Evolutionary conservation across 2,329 filamentous ascomycete genomes (phyloP), one percentile per base, ranked within the genome.

Genomic region (Penicillium sp.): DNA sequence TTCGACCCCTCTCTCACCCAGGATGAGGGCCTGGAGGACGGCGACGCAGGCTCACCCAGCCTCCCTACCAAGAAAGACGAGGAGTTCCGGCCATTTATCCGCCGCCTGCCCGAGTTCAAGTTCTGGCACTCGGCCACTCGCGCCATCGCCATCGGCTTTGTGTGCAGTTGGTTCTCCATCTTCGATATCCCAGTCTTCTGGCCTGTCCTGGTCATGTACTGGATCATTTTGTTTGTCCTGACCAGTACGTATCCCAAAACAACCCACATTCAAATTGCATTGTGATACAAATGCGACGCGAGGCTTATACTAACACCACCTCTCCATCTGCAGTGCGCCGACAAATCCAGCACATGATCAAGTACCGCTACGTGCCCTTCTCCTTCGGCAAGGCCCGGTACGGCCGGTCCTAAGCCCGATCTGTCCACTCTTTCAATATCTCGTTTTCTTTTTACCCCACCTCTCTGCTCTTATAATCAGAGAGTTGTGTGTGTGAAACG

Each of bases 261-360:
- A 57, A 20, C 38, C 31, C 38, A 56, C 54, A 12, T n/a, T 25
- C 39, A 14, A 11, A n/a, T n/a, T 5, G 11, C 5, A 22, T 28
- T 51, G 35, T 34, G 14, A 38, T 39, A 17, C 20, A 11, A 3
- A 39, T 39, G 28, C 14, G 15, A 5, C 10, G 14, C 5, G 4
- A 22, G 12, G 6, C 15, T 17, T 37, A 56, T 20, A 39, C 64
- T 56, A 64, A 67, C 64, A n/a, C 12, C 2, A 2, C 17, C 31
- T 49, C 54, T 62, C 39, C 41, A 34, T 53, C 47, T 57, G 34
- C 69, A 96, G 92, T 99, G 95, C 88, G 95, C 79, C 91, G 95
- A 83, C 95, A 99, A 82, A 99, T 99, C 70, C 95, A 99, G 82
- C 95, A 98, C 82, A 99, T 99, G 95, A 94, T 99, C 85, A 99